These are phyloP conservation scores for Sporothrix protearum DNA, from an alignment of 2,329 filamentous ascomycete genomes.

Conservation along the genomic window DNA sequence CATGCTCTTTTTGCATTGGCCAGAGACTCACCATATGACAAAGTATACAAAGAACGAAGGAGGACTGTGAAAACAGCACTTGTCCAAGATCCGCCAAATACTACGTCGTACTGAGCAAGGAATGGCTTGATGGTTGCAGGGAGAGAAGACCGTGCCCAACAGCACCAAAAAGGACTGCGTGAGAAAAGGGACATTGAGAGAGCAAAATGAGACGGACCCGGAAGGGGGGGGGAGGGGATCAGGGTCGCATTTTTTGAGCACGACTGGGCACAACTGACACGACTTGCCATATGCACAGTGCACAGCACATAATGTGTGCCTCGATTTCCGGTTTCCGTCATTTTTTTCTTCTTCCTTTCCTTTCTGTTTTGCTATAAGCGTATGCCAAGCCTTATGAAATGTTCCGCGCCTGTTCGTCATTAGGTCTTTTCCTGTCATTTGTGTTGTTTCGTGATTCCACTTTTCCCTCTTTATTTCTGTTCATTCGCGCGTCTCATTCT, in stretches of 20 bases:
- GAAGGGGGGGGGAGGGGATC: too few relatives aligned
- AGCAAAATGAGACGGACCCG: constrained; percentile 7
- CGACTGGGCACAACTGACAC: too few relatives aligned
- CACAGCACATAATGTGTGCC: too few relatives aligned
- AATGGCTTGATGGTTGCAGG: too few relatives aligned
- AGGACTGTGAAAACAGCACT: too few relatives aligned
- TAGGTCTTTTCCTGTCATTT: not conserved
- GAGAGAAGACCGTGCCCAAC: not conserved
- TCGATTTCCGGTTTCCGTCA: not conserved
- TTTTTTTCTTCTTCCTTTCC: not conserved
- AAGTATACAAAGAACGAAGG: too few relatives aligned
- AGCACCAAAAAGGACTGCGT: not conserved
- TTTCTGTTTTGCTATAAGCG: not conserved
- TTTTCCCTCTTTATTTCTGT: too few relatives aligned
- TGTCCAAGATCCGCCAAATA: not conserved
- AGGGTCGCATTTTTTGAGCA: too few relatives aligned
- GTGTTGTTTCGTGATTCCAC: not conserved
- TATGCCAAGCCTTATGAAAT: not conserved
- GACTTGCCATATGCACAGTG: too few relatives aligned
- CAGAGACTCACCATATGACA: not conserved
- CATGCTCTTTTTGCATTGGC: not conserved
- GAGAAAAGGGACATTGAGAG: not conserved
- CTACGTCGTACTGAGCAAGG: too few relatives aligned
- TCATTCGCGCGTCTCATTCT: too few relatives aligned
- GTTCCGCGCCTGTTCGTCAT: not conserved